Percentiles rank a stretch among this genome's conserved stretches.
Evolutionary conservation across 2,329 filamentous ascomycete genomes (phyloP).

Genomic region (Diaporthe ilicicola): DNA sequence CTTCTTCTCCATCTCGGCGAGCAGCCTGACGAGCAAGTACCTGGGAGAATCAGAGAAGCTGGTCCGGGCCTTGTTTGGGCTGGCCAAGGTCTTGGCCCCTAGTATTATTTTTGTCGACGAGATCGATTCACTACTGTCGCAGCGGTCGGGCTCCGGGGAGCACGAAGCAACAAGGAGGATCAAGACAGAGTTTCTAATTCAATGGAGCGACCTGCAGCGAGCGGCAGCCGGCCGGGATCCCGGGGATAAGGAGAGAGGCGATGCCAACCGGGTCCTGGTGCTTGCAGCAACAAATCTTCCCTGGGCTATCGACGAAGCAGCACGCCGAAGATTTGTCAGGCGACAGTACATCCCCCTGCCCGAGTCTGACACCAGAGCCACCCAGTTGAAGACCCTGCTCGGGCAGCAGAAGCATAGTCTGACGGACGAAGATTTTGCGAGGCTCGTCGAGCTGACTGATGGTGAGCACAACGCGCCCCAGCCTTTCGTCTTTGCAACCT

Average conservation of each 20-base stretch:
- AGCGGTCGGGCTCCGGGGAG: slow-evolving; percentile 83
- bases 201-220: slow-evolving; percentile 93
- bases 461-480: slow-evolving; percentile 61
- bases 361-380: slow-evolving; percentile 80
- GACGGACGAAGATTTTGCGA: slow-evolving; percentile 73
- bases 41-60: slow-evolving; percentile 97
- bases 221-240: slow-evolving; percentile 87
- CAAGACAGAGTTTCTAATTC: slow-evolving; percentile 97
- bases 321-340: slow-evolving; percentile 86
- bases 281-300: slow-evolving; percentile 95
- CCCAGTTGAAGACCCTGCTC: slow-evolving; percentile 81
- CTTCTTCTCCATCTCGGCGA: slow-evolving; percentile 97
- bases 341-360: slow-evolving; percentile 96
- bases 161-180: slow-evolving; percentile 93
- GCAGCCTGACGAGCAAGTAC: slow-evolving; percentile 94
- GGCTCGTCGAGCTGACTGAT: slow-evolving; percentile 82
- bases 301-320: slow-evolving; percentile 98
- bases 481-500: background rate
- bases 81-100: slow-evolving; percentile 89
- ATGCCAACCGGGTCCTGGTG: slow-evolving; percentile 89
- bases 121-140: slow-evolving; percentile 91
- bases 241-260: slow-evolving; percentile 73
- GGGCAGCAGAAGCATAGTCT: slow-evolving; percentile 89
- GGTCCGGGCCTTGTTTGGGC: slow-evolving; percentile 86
- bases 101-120: slow-evolving; percentile 99